phyloP scores from a whole-genome alignment of 148 eudicot genomes.

The Rhododendron simsii region DNA sequence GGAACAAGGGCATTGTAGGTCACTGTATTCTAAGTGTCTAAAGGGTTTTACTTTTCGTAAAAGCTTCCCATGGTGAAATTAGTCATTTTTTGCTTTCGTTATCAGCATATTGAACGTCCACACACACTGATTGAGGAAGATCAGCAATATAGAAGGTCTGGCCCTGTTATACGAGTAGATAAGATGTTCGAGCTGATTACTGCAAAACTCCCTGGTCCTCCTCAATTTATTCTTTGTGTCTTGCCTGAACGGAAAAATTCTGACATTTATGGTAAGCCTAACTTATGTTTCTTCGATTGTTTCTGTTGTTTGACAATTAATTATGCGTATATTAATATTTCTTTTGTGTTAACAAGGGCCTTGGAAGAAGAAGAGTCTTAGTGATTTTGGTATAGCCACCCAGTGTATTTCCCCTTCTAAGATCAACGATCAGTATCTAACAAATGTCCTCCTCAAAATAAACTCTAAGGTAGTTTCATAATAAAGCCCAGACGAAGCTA shows the following conservation, averaged over 20 bases:
- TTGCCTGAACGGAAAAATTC: constrained; percentile 74
- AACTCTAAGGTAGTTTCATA: constrained; percentile 66
- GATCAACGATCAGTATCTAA: constrained; percentile 77
- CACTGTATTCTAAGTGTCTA: not conserved
- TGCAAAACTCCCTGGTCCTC: constrained; percentile 72
- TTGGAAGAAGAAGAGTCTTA: constrained; percentile 84
- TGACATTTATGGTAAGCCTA: constrained; percentile 65
- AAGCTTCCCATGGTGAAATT: not conserved
- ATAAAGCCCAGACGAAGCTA: not conserved
- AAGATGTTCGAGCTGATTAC: constrained; percentile 66
- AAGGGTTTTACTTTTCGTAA: not conserved
- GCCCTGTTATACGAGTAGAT: constrained; percentile 67
- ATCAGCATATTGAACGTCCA: constrained; percentile 66
- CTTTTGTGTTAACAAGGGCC: constrained; percentile 48
- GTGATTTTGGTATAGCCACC: constrained; percentile 61
- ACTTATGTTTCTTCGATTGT: not conserved
- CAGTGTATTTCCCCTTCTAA: constrained; percentile 83
- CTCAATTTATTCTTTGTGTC: constrained; percentile 78
- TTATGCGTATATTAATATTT: not conserved
- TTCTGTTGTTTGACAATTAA: not conserved
- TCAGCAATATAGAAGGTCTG: constrained; percentile 43
- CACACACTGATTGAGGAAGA: constrained; percentile 70
- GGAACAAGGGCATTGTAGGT: constrained; percentile 80
- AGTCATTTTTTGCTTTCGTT: constrained; percentile 7
- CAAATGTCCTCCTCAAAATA: constrained; percentile 88